Evolutionary conservation across 495 filamentous ascomycete species (phyloP), one percentile per base, ranked within the genome.

Genomic region (Talaromyces borbonicus): DNA sequence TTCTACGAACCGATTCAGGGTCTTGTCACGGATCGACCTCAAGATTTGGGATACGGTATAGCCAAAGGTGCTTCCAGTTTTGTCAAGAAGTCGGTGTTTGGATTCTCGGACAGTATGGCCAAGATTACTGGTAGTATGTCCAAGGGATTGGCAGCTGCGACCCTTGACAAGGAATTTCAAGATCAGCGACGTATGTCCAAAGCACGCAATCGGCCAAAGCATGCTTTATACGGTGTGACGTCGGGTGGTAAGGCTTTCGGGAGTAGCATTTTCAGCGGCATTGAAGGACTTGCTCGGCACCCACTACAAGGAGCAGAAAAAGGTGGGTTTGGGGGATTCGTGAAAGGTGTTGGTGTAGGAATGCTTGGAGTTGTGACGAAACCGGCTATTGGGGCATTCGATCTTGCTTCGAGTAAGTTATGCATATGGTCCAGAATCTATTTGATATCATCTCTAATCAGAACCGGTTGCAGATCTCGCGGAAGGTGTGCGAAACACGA

Each of bases 1-100:
- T 98, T 98, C 71, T 98, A 98, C 66, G 92, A 97, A 59, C 92
- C 92, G 15, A 96, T 96, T 60, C 92, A 98, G 69, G 92, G 92
- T 20, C 74, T 98, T 46, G 47, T 41, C 12, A 93, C 89, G 0
- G 93, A 98, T 56, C 73, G 83, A 42, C 92, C 92, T 15, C 88
- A 96, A 66, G 89, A 97, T 43, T 78, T 98, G 36, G 92, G 93
- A 8, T 71, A 90, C 43, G 93, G 93, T 11, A 89, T 98, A 52
- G 93, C 93, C 9, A 95, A 96, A 59, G 92, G 92, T 26, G 92
- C 93, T 14, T 89, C 87, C 1, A 93, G 85, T 60, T 97, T 98
- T 61, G 84, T 96, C 55, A 97, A 96, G 73, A 97, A 97, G 61
- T 94, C 90, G 0, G 89, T 98, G 18, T 98, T 95, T 62, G 92